Percentiles rank a stretch among this genome's conserved stretches.
Evolutionary conservation across 345 rosid genomes (phyloP).

Genomic region (Aurinia saxatilis): DNA sequence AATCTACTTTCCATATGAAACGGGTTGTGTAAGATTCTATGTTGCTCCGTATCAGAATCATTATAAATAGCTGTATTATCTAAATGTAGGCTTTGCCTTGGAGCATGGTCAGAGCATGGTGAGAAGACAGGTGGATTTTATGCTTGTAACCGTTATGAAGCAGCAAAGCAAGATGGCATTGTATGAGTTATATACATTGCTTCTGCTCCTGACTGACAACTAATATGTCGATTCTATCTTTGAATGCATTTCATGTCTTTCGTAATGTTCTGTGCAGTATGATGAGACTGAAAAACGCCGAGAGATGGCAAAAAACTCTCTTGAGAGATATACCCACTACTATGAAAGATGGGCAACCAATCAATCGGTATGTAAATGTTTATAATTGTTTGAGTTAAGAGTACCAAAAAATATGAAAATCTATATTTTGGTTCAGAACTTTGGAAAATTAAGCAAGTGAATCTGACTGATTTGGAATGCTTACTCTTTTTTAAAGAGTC

Average conservation of each 20-base stretch:
- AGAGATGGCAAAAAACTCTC: slow-evolving; percentile 87
- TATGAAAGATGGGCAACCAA: slow-evolving; percentile 91
- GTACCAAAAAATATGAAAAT: neutral
- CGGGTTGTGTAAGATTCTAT: neutral
- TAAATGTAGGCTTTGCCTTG: slow-evolving; percentile 70
- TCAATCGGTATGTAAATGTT: slow-evolving; percentile 49
- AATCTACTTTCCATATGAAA: neutral
- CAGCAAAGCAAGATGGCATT: slow-evolving; percentile 86
- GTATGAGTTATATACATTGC: slow-evolving; percentile 30
- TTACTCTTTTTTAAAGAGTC: neutral
- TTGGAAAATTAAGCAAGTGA: neutral
- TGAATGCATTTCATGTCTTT: neutral
- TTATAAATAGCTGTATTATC: neutral
- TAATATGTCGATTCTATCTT: neutral
- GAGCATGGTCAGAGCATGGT: slow-evolving; percentile 71
- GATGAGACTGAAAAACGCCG: slow-evolving; percentile 77
- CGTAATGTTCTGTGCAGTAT: slow-evolving; percentile 33
- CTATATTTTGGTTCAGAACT: neutral
- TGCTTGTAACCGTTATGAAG: slow-evolving; percentile 73
- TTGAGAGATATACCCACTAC: slow-evolving; percentile 83
- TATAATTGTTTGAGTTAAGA: neutral
- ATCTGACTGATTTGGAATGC: neutral
- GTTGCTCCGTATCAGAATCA: neutral
- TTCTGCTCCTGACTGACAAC: neutral
- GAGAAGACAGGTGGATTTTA: slow-evolving; percentile 79